Conservation (phyloP, 768 basidiomycete genomes). For the Boletus tomentosulus region DNA sequence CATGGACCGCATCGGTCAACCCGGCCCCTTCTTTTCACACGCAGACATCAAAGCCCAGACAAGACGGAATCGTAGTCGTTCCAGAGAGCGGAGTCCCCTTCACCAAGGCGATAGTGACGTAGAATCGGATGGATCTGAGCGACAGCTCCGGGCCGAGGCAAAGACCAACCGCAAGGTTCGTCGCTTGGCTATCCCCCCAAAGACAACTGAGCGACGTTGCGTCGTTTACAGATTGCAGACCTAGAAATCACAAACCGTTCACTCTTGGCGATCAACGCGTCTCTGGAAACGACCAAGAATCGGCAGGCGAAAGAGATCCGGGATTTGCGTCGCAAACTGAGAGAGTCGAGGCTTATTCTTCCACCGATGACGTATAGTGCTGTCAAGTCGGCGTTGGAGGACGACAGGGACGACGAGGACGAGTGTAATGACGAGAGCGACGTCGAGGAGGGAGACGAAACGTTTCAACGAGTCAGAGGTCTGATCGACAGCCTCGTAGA, state of each 20-base stretch:
- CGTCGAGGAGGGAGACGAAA: conserved; percentile 43
- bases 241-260: conserved; percentile 89
- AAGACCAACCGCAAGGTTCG: conserved; percentile 84
- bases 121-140: conserved; percentile 37
- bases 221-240: conserved; percentile 69
- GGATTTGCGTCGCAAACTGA: conserved; percentile 74
- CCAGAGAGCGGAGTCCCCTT: conserved; percentile 14
- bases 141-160: conserved; percentile 63
- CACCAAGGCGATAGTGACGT: conserved; percentile 31
- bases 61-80: conserved; percentile 19
- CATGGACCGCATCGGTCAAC: conserved; percentile 18
- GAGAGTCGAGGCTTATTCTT: conserved; percentile 75
- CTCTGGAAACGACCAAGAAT: conserved; percentile 76
- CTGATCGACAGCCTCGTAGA: conserved; percentile 61
- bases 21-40: conserved; percentile 11
- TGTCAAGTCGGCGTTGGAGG: conserved; percentile 46
- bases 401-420: conserved; percentile 38
- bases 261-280: conserved; percentile 77
- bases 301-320: conserved; percentile 82
- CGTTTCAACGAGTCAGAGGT: conserved; percentile 59
- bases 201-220: conserved; percentile 1
- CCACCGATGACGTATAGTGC: conserved; percentile 61
- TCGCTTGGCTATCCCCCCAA: not conserved
- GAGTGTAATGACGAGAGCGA: conserved; percentile 34
- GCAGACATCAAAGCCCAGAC: conserved; percentile 8